A percentile compares a stretch with the other conserved stretches of the same genome.
phyloP scores from a whole-genome alignment of 805 yeast genomes.

The Blastobotrys americana region DNA sequence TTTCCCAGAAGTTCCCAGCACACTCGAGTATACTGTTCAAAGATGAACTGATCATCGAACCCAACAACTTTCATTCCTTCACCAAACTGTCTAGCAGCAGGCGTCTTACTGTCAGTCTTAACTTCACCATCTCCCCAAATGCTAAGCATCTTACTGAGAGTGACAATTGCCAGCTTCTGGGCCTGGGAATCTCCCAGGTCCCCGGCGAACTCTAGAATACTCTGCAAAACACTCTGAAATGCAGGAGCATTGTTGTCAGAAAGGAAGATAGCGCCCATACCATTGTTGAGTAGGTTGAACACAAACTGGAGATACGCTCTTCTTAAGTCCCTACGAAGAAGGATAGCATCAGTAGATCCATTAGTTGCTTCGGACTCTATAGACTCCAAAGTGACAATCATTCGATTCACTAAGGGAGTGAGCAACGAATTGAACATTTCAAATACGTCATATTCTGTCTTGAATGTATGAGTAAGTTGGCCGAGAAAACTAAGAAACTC shows the following conservation, averaged over 20 bases:
- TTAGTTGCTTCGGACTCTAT: constrained; percentile 35
- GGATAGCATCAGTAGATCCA: constrained; percentile 50
- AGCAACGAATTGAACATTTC: constrained; percentile 65
- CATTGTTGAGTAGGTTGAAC: constrained; percentile 65
- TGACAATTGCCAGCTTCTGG: constrained; percentile 62
- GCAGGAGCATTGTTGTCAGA: constrained; percentile 56
- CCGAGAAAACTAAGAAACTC: constrained; percentile 83
- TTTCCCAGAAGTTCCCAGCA: constrained; percentile 78
- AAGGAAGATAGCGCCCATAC: constrained; percentile 68
- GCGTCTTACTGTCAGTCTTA: constrained; percentile 22
- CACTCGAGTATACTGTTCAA: constrained; percentile 58
- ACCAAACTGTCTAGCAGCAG: constrained; percentile 47
- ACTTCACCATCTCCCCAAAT: constrained; percentile 65
- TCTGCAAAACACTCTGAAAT: constrained; percentile 54
- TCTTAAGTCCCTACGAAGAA: constrained; percentile 61
- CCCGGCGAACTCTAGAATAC: constrained; percentile 58
- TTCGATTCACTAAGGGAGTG: constrained; percentile 64
- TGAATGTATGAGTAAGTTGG: constrained; percentile 75
- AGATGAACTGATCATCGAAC: constrained; percentile 54
- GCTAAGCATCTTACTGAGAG: constrained; percentile 53
- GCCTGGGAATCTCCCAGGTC: constrained; percentile 56
- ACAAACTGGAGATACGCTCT: constrained; percentile 64
- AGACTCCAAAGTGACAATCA: constrained; percentile 44
- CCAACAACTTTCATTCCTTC: constrained; percentile 56
- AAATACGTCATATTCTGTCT: constrained; percentile 59